These are phyloP conservation scores for cucumber (Cucumis sativus) DNA, from an alignment of 306 rosid genomes.

Conservation along the genomic window Cucumber_9930_V3 NC_026656.2:17531501-17532000, in stretches of 20 bases:
- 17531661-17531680: constrained; percentile 21
- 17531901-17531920: not conserved
- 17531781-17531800: constrained; percentile 44
- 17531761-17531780: constrained; percentile 34
- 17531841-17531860: constrained; percentile 69
- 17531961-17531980: not conserved
- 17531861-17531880: constrained; percentile 35
- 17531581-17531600: constrained; percentile 62
- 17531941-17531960: not conserved
- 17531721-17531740: not conserved
- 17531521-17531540: constrained; percentile 9
- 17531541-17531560: constrained; percentile 53
- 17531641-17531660: constrained; percentile 46
- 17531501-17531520: not conserved
- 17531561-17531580: constrained; percentile 56
- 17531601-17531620: constrained; percentile 83
- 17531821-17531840: constrained; percentile 42
- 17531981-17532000: not conserved
- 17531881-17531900: not conserved
- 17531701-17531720: not conserved
- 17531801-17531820: constrained; percentile 21
- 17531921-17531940: not conserved
- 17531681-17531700: not conserved
- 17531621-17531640: constrained; percentile 57
- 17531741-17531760: not conserved